A percentile compares a stretch with the other conserved stretches of the same genome.
These are phyloP conservation scores for Sporothrix pallida DNA, from an alignment of 2,329 filamentous ascomycete species.

Conservation along the genomic window DNA sequence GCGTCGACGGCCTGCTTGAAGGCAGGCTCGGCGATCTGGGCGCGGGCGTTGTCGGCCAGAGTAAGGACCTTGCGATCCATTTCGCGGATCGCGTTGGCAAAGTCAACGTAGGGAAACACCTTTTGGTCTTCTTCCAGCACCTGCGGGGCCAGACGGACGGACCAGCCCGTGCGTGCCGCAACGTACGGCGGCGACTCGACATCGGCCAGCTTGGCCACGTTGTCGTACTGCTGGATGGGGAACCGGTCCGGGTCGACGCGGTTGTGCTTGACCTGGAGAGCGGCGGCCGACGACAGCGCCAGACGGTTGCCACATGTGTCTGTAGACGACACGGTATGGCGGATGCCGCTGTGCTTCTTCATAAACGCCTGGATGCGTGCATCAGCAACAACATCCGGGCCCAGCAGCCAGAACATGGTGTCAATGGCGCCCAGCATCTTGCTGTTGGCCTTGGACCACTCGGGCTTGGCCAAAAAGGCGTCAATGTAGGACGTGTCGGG, in stretches of 20 bases:
- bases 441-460: conserved; percentile 64
- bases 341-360: conserved; percentile 60
- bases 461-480: conserved; percentile 69
- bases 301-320: conserved; percentile 80
- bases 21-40: conserved; percentile 49
- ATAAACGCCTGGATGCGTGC: conserved; percentile 72
- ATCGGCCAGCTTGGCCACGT: conserved; percentile 43
- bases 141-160: conserved; percentile 55
- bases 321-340: conserved; percentile 78
- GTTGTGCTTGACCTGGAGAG: conserved; percentile 71
- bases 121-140: conserved; percentile 54
- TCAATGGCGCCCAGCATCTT: conserved; percentile 70
- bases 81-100: conserved; percentile 50
- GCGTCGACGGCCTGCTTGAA: conserved; percentile 58
- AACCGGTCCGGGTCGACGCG: conserved; percentile 77
- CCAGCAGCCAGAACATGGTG: conserved; percentile 82
- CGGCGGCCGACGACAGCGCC: conserved; percentile 68
- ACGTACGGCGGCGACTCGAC: conserved; percentile 42
- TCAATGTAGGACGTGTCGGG: conserved; percentile 73
- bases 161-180: conserved; percentile 53
- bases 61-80: conserved; percentile 53
- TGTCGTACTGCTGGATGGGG: conserved; percentile 69
- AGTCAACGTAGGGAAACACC: conserved; percentile 57
- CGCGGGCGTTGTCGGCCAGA: conserved; percentile 58
- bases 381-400: conserved; percentile 68